Evolutionary conservation across 805 yeast species (phyloP).

Genomic region (Starmerella sp.): DNA sequence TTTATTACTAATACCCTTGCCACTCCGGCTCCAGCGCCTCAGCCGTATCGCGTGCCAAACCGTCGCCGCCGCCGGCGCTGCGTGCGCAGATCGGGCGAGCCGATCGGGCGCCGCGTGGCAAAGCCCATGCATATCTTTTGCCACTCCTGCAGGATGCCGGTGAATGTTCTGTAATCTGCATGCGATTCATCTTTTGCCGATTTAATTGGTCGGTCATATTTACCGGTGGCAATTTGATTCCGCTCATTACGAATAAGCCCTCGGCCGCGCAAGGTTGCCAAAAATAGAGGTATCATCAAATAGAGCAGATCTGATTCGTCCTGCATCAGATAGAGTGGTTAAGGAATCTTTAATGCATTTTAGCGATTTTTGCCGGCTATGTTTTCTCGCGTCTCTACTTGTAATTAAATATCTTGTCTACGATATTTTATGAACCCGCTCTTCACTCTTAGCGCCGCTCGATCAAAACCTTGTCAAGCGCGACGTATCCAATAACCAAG

Average conservation of each 20-base stretch:
- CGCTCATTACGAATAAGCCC: no score
- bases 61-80: not conserved
- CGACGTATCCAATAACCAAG: constrained; percentile 57
- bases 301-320: no score
- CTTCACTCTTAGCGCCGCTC: constrained; percentile 48
- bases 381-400: not conserved
- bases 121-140: not conserved
- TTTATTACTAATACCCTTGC: constrained; percentile 4
- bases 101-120: not conserved
- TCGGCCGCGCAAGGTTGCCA: no score
- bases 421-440: no score
- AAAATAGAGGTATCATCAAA: no score
- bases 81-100: not conserved
- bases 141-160: not conserved
- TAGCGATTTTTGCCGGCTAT: not conserved
- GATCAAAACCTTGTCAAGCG: constrained; percentile 59
- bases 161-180: no score
- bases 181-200: no score
- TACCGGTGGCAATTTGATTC: not conserved
- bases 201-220: no score
- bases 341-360: no score
- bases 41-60: not conserved
- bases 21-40: not conserved
- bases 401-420: not conserved
- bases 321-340: no score